Percentiles rank a stretch among this genome's conserved stretches.
These are phyloP conservation scores for Pholiota microspora DNA, from an alignment of 768 basidiomycete genomes.

Conservation along the genomic window DNA sequence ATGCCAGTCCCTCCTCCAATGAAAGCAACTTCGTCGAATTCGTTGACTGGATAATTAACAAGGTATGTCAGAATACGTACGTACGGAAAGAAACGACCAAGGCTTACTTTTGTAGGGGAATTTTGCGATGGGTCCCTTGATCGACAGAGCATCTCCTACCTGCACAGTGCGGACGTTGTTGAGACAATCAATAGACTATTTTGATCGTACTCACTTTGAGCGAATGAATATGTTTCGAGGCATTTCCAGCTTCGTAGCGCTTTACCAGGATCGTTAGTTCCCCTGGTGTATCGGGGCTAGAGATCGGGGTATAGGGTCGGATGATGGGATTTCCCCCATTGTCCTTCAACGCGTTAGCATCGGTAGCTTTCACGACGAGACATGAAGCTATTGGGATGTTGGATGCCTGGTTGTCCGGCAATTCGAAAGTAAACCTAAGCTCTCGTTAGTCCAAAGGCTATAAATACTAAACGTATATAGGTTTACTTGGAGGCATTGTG, in stretches of 20 bases:
- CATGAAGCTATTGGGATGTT: conserved; percentile 77
- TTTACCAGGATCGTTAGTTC: conserved; percentile 82
- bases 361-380: conserved; percentile 71
- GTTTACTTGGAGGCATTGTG: conserved; percentile 82
- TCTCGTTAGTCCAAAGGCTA: not conserved
- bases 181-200: not conserved
- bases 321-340: conserved; percentile 82
- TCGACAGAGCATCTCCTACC: conserved; percentile 73
- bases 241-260: conserved; percentile 76
- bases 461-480: not conserved
- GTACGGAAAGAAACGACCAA: not conserved
- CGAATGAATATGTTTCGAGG: conserved; percentile 77
- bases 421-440: conserved; percentile 70
- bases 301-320: conserved; percentile 91
- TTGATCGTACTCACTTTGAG: conserved; percentile 46
- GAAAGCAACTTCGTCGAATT: conserved; percentile 80
- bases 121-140: conserved; percentile 91
- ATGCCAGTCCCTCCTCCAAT: conserved; percentile 95
- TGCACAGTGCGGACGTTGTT: conserved; percentile 13
- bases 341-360: conserved; percentile 59
- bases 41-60: conserved; percentile 50
- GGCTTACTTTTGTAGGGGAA: conserved; percentile 74
- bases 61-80: not conserved
- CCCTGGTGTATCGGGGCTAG: conserved; percentile 67
- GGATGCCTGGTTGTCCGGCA: conserved; percentile 76